Base-by-base conservation (phyloP, 1,284 basidiomycete species). In the Austropuccinia psidii region DNA sequence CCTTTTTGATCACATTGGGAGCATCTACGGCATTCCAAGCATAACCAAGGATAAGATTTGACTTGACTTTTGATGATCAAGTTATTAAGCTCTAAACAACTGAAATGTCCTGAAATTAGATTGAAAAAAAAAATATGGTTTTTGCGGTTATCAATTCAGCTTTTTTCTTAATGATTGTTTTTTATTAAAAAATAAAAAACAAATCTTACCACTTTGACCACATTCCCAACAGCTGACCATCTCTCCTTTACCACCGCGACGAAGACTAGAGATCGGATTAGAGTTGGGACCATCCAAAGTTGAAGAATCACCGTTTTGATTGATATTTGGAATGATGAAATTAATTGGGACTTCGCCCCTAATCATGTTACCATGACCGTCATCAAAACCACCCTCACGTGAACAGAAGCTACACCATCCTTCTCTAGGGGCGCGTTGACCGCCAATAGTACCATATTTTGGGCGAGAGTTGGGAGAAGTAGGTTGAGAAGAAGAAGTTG, bases 141-240 rank as follows among this genome's bases (percentile, higher is more conserved):
- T n/a, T n/a, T n/a, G n/a, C n/a, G n/a, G n/a, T n/a, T n/a, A n/a
- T n/a, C n/a, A 43, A 19, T n/a, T 50, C 35, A 54, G 31, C 31
- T n/a, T 33, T 17, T 27, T 24, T 37, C 17, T 1, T 13, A 31
- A 37, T 24, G 37, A 11, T 5, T 29, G 1, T 19, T 68, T 29
- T 0, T 24, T 27, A 31, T 35, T 7, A 54, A 39, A 35, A 29
- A n/a, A 39, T 9, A 49, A 45, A 15, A 29, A 45, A 37, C 11
- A 27, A 21, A 61, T 55, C 54, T 52, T 35, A 62, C 68, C 68
- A 49, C 57, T 61, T 49, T 72, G 68, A 52, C 68, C 68, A 54
- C 68, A 72, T 52, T 72, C 68, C 68, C 68, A 72, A 54, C 68
- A 72, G 58, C 68, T 72, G 19, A 72, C 58, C 68, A 72, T 72